These are phyloP conservation scores for Nelumbo lutea DNA, from an alignment of 164 flowering plant species.

Conservation along the genomic window DNA sequence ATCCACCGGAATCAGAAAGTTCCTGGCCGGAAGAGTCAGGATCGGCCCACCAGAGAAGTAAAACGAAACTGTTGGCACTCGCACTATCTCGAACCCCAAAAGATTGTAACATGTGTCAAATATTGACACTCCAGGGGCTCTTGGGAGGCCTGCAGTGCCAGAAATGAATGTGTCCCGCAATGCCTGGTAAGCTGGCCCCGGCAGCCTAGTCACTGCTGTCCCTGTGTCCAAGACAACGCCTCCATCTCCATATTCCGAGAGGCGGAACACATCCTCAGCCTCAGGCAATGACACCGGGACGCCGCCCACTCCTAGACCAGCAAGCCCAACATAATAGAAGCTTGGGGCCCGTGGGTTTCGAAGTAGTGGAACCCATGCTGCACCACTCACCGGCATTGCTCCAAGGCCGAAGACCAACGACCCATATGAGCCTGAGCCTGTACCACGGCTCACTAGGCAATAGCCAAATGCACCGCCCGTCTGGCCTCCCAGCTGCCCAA, in stretches of 20 bases:
- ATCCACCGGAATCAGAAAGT: constrained; percentile 85
- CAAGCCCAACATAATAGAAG: constrained; percentile 70
- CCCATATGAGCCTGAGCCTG: constrained; percentile 34
- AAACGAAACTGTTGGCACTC: constrained; percentile 90
- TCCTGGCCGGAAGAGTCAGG: constrained; percentile 75
- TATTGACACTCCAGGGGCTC: constrained; percentile 54
- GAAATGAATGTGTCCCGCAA: constrained; percentile 57
- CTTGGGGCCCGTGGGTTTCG: constrained; percentile 67
- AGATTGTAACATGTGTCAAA: constrained; percentile 88
- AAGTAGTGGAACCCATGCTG: constrained; percentile 67
- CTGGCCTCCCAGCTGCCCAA: constrained; percentile 75
- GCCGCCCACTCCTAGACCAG: constrained; percentile 85
- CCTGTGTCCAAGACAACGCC: constrained; percentile 96
- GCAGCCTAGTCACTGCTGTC: constrained; percentile 84
- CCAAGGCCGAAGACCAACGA: constrained; percentile 65
- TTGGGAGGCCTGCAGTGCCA: constrained; percentile 51
- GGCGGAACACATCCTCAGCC: constrained; percentile 30
- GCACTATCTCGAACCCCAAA: constrained; percentile 49
- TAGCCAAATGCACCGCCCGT: constrained; percentile 76
- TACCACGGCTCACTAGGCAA: constrained; percentile 73
- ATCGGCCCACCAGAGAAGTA: constrained; percentile 71
- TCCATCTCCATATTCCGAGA: constrained; percentile 45
- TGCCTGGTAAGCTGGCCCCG: constrained; percentile 50
- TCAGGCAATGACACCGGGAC: constrained; percentile 46
- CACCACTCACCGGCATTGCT: constrained; percentile 51